Evolutionary conservation across 2,329 filamentous ascomycete species (phyloP).

Genomic region (Tolypocladium tundrense): DNA sequence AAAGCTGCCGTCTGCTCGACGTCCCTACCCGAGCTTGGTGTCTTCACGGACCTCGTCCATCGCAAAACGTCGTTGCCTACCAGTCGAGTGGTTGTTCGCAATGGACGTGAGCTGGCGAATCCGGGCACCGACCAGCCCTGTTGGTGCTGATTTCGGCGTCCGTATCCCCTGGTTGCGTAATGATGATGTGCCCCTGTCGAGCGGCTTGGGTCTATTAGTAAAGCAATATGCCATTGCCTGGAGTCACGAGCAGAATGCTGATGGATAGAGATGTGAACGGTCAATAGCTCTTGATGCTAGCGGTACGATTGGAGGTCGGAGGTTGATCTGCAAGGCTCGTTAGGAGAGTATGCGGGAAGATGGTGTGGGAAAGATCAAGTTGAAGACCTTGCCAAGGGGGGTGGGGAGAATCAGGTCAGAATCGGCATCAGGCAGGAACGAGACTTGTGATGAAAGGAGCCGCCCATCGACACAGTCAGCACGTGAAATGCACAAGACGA

Average conservation of each 20-base stretch:
- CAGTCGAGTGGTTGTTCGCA: constrained; percentile 3
- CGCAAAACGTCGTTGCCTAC: not conserved
- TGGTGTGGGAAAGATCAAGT: not conserved
- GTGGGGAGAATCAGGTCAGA: not conserved
- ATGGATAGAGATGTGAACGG: not conserved
- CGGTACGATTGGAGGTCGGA: not conserved
- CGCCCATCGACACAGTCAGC: not conserved
- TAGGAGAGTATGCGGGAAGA: not conserved
- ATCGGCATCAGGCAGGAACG: not conserved
- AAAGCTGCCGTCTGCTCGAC: constrained; percentile 12
- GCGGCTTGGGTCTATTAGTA: constrained; percentile 2
- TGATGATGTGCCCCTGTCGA: constrained; percentile 1
- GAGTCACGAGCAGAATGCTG: not conserved
- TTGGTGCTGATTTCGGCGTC: constrained; percentile 9
- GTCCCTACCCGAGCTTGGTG: constrained; percentile 17
- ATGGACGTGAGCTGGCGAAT: constrained; percentile 17
- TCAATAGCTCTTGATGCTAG: not conserved
- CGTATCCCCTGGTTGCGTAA: constrained; percentile 4
- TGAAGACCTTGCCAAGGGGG: not conserved
- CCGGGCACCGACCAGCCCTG: constrained; percentile 17
- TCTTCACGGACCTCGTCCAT: constrained; percentile 12
- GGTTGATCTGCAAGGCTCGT: not conserved
- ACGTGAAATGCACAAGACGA: not conserved
- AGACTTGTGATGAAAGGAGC: not conserved
- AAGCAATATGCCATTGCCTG: constrained; percentile 7